Base-by-base conservation (phyloP, 164 flowering plant genomes). In the Tetracentron sinense region DNA sequence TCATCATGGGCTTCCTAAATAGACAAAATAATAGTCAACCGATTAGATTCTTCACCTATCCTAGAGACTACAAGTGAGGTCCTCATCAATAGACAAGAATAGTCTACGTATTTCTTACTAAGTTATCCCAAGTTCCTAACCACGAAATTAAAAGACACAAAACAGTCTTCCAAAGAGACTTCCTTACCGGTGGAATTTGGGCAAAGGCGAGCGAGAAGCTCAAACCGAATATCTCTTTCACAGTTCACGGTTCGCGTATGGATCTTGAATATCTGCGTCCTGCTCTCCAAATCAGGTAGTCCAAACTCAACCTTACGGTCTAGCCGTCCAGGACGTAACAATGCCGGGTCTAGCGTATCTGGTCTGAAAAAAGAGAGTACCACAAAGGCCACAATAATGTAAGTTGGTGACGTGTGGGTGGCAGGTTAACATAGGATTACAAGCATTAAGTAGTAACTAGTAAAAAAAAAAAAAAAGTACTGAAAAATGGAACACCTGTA, bases 251-350 rank as follows among this genome's bases (percentile, higher is more conserved):
- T 89, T 52, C 99, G 67, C 7, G 97, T 92, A 55, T 94, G 97
- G 56, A 91, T 91, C 83, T 92, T 94, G 66, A 94, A 91, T 28
- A 92, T 90, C 70, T 90, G 97, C 4, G 99, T 90, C 73, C 97
- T 81, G 61, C 97, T 87, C 79, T 94, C 99, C 67, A 94, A 53
- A 73, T 91, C 96, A 56, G 97, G 99, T 33, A 94, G 80, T 21
- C 99, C 99, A 81, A 94, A 91, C 78, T 94, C 97, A 59, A 94
- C 97, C 75, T 94, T 91, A 55, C 96, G 87, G 60, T 94, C 99
- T 33, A 94, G 72, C 31, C 99, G 77, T 59, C 99, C 97, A 61
- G 99, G 99, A 60, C 96, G 96, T 50, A 94, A 68, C 31, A 94
- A 74, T 42, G 99, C 97, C 31, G 97, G 96, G 69, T 94, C 99